Base-by-base conservation (phyloP, 2,329 filamentous ascomycete genomes). In the Fusarium proliferatum region DNA sequence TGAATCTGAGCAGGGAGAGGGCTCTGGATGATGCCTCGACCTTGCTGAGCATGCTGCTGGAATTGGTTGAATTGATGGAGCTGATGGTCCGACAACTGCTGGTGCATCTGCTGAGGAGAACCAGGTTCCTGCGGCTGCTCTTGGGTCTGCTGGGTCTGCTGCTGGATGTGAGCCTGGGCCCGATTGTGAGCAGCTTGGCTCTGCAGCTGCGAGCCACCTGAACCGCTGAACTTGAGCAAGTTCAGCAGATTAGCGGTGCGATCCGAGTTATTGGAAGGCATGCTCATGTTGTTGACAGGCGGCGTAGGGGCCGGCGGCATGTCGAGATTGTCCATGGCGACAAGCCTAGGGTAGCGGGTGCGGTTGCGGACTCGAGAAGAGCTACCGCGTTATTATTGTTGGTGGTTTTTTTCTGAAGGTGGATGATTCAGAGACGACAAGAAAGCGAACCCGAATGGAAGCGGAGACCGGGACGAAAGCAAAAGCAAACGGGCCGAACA, bases 211-310 rank as follows among this genome's bases (percentile, higher is more conserved):
- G 79, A 77, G 61, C 74, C 75, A 61, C 74, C 77, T 51, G 76
- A 60, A 51, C 84, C 83, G 72, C 86, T 89, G 76, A 90, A 90
- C 84, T 91, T 91, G 79, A 91, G 86, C 62, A 91, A 83, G 74
- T 88, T 90, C 78, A 91, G 82, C 75, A 91, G 79, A 73, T 87
- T 89, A 64, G 86, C 83, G 46, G 87, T 88, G 76, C 88, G 87
- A 59, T 88, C 86, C 45, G 80, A 79, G 61, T 80, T 81, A 62
- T 81, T 81, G 58, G 82, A 80, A 8, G 80, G 80, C 80, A 82
- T 79, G 76, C 81, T 80, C 75, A 79, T 80, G 71, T 76, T 81
- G 67, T 82, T 84, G 73, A 83, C 81, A 58, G 84, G 84, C 70
- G 84, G 84, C 78, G 86, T 87, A 65, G 86, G 87, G 65, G 88